Evolutionary conservation across 164 flowering plant genomes (phyloP).

Genomic region (Amborella trichopoda): DNA sequence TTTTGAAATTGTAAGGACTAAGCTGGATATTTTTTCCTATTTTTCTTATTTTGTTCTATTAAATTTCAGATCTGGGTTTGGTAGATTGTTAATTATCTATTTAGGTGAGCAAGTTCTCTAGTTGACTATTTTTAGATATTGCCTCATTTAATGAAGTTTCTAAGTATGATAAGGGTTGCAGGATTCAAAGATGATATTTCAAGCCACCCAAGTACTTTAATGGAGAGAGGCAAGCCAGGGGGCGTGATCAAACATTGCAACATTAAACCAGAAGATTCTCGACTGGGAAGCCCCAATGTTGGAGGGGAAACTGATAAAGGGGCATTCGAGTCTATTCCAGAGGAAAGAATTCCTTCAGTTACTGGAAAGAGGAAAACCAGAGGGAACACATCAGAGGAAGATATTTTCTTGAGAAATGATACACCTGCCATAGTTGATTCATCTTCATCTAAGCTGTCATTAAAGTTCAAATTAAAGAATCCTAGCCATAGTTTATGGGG

Average conservation of each 20-base stretch:
- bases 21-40: too few relatives aligned
- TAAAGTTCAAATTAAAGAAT: constrained; percentile 76
- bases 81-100: too few relatives aligned
- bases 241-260: constrained; percentile 44
- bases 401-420: constrained; percentile 17
- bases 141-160: not conserved
- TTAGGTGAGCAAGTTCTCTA: too few relatives aligned
- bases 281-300: constrained; percentile 15
- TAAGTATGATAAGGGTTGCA: too few relatives aligned
- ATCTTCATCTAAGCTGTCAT: constrained; percentile 37
- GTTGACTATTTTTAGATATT: not conserved
- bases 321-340: constrained; percentile 19
- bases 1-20: too few relatives aligned
- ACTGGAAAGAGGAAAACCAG: constrained; percentile 22
- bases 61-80: too few relatives aligned
- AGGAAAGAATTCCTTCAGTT: constrained; percentile 15
- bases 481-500: constrained; percentile 43
- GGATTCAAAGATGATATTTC: constrained; percentile 23
- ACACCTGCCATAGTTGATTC: too few relatives aligned
- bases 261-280: constrained; percentile 30
- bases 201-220: constrained; percentile 21
- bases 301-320: constrained; percentile 19
- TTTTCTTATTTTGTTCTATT: too few relatives aligned
- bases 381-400: constrained; percentile 29
- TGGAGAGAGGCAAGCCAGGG: constrained; percentile 28